Evolutionary conservation across 2,329 filamentous ascomycete species (phyloP).

Genomic region (Microsporum ferrugineum): DNA sequence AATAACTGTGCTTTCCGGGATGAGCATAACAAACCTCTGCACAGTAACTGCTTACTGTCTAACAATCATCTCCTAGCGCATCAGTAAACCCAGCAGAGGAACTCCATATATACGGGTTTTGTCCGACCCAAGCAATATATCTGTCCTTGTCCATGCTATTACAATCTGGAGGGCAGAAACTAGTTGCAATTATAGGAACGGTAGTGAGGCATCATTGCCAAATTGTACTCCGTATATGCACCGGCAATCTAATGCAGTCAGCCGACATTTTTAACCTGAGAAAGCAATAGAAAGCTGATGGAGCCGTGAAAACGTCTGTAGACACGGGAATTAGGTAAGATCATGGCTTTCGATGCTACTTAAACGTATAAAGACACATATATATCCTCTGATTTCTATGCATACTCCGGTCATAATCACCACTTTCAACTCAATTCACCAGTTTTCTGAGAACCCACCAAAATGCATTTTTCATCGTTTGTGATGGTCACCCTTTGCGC

Average conservation of each 20-base stretch:
- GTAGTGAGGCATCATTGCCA: too few species aligned
- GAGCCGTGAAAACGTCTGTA: not conserved
- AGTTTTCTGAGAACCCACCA: not conserved
- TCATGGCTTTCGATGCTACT: not conserved
- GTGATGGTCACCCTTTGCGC: not conserved
- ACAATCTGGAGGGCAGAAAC: too few species aligned
- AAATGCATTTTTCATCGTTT: not conserved
- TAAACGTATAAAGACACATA: not conserved
- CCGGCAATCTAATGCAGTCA: not conserved
- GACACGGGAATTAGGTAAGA: not conserved
- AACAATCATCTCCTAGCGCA: too few species aligned
- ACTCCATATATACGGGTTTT: too few species aligned
- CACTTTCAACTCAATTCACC: not conserved
- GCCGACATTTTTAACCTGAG: not conserved
- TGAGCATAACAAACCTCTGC: not conserved
- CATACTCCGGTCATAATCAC: not conserved
- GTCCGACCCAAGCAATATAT: too few species aligned
- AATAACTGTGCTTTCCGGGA: too few species aligned
- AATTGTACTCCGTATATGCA: not conserved
- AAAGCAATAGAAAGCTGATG: not conserved
- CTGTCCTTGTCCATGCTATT: too few species aligned
- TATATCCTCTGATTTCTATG: not conserved
- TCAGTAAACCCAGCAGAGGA: too few species aligned
- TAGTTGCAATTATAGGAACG: too few species aligned
- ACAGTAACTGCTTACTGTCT: too few species aligned